Evolutionary conservation across 768 basidiomycete genomes (phyloP).

Genomic region (Boletus sp.): DNA sequence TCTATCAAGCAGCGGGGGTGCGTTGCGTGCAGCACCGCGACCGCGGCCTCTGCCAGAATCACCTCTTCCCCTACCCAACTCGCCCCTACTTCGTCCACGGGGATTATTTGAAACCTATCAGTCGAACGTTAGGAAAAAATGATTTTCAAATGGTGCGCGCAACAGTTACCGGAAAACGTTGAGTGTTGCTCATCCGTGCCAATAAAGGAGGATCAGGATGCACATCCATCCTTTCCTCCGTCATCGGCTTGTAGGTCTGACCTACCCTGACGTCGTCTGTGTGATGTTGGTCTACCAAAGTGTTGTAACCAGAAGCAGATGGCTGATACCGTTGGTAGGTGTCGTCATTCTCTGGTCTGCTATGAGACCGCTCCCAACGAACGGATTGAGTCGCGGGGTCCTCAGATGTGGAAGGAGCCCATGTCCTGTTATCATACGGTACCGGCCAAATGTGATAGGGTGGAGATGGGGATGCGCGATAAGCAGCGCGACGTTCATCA

Average conservation of each 20-base stretch:
- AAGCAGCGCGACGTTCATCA: slow-evolving; percentile 10
- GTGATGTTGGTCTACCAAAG: slow-evolving; percentile 5
- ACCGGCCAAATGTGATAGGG: slow-evolving; percentile 3
- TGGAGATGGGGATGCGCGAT: slow-evolving; percentile 5
- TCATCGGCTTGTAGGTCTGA: slow-evolving; percentile 11
- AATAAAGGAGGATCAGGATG: slow-evolving; percentile 21
- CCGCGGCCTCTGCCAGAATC: slow-evolving; percentile 23
- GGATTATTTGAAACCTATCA: slow-evolving; percentile 11
- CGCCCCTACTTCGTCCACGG: slow-evolving; percentile 26
- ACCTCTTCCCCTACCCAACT: slow-evolving; percentile 17
- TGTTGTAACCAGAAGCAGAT: not conserved
- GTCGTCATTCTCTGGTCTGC: slow-evolving; percentile 15
- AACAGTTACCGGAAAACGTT: slow-evolving; percentile 20
- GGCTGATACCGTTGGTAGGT: slow-evolving; percentile 12
- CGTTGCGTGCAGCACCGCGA: slow-evolving; percentile 21
- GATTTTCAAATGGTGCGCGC: too few relatives aligned
- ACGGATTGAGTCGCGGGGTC: not conserved
- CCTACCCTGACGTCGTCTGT: slow-evolving; percentile 5
- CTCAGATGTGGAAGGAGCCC: not conserved
- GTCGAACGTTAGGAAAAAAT: not conserved
- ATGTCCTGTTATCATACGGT: slow-evolving; percentile 7
- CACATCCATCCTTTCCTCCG: slow-evolving; percentile 10
- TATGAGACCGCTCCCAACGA: slow-evolving; percentile 11
- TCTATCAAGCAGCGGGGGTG: slow-evolving; percentile 16
- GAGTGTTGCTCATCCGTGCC: slow-evolving; percentile 25